A percentile compares a stretch with the other conserved stretches of the same genome.
These are phyloP conservation scores for Coemansia sp. DNA, from an alignment of 192 early-diverging fungal genomes.

Conservation along the genomic window DNA sequence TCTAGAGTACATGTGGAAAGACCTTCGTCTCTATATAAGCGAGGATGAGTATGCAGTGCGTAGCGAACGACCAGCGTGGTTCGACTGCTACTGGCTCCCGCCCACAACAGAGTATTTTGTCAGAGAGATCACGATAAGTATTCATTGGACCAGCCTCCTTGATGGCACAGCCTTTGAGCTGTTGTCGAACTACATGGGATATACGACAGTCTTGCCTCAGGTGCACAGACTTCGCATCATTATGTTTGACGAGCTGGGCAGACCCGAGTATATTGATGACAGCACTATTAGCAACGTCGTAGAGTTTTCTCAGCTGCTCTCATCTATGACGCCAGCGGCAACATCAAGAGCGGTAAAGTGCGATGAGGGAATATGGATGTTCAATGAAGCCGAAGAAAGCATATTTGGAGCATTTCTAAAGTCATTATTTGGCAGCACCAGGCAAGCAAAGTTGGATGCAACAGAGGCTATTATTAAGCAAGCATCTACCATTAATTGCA, in stretches of 20 bases:
- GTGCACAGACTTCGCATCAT: not conserved
- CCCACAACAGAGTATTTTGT: not conserved
- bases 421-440: not conserved
- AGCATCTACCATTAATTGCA: not conserved
- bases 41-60: not conserved
- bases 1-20: not conserved
- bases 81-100: not conserved
- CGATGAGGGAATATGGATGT: not conserved
- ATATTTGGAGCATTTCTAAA: not conserved
- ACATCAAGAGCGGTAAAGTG: not conserved
- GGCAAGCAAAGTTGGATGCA: not conserved
- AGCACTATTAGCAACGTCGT: not conserved
- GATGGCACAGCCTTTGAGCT: not conserved
- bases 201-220: not conserved
- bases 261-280: not conserved
- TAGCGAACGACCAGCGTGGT: not conserved
- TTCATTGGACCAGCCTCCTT: not conserved
- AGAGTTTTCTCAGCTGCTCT: not conserved
- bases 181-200: not conserved
- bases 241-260: not conserved
- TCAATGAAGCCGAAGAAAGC: not conserved
- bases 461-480: not conserved
- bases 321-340: not conserved
- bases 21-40: not conserved
- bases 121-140: not conserved